Evolutionary conservation across 2,329 filamentous ascomycete species (phyloP), one percentile per base, ranked within the genome.

Genomic region (Acarospora socialis): DNA sequence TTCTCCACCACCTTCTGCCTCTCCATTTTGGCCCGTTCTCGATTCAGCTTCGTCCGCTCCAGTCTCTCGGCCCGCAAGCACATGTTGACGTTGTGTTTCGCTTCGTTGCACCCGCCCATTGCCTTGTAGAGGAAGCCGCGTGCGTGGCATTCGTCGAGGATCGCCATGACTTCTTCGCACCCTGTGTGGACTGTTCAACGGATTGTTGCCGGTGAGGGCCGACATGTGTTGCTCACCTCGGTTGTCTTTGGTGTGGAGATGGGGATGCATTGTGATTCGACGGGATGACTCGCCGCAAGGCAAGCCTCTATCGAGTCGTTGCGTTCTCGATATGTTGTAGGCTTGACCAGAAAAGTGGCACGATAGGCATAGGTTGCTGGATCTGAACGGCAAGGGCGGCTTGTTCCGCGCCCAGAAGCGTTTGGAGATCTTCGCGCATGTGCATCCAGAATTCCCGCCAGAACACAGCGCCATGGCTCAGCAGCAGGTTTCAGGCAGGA

Each of bases 91-190:
- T 82, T 65, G 24, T 73, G 66, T 57, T 98, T 98, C 40, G 79
- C 70, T 23, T 77, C 70, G 55, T 83, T 95, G 70, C 90, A 98
- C 65, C 80, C 82, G 35, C 90, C 90, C 39, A 82, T 62, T 2
- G 81, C 76, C 59, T 93, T 94, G 72, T 81, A 86, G 36, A 98
- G 60, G 60, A 98, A 98, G 33, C 90, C 90, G 37, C 70, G 71
- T 19, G 81, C 80, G 53, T 98, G 90, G 62, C 90, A 98, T 63
- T 94, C 83, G 50, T 95, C 90, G 45, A 98, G 81, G 28, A 81
- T 80, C 30, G 67, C 77, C 74, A 95, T 93, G 54, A 98, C 73
- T 46, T 92, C 84, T 57, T 87, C 82, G 69, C 90, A 98, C 50
- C 79, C 90, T 98, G 49, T 21, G 10, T n/a, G 43, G 41, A 46